phyloP scores from a whole-genome alignment of 2,329 filamentous ascomycete species.

The Cytospora schulzeri region DNA sequence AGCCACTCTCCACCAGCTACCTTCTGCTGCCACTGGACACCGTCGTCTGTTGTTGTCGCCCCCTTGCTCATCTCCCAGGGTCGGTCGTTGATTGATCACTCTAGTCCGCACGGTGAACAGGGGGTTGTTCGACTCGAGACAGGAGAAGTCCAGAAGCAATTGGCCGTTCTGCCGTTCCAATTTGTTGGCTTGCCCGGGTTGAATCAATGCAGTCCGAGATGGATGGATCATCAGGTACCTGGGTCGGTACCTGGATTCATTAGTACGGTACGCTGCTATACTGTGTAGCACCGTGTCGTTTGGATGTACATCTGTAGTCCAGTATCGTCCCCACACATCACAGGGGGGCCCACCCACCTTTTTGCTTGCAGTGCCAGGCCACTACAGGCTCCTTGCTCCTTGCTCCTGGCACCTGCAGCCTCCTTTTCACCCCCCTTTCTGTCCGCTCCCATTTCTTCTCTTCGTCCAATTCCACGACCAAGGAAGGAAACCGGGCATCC shows the following conservation, averaged over 20 bases:
- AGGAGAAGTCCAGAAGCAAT: not conserved
- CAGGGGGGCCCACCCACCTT: not conserved
- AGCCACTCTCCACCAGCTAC: conserved; percentile 14
- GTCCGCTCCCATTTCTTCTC: conserved; percentile 20
- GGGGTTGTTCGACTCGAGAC: not conserved
- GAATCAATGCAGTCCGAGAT: not conserved
- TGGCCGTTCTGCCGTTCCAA: not conserved
- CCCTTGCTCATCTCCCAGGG: conserved; percentile 13
- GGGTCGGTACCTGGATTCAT: not conserved
- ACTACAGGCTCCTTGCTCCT: not conserved
- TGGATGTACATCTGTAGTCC: not conserved
- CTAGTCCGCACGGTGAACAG: not conserved
- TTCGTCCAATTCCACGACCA: conserved; percentile 12
- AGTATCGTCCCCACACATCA: not conserved
- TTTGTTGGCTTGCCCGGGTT: not conserved
- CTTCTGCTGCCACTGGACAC: not conserved
- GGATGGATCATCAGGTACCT: not conserved
- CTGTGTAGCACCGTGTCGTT: not conserved
- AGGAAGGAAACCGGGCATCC: conserved; percentile 23
- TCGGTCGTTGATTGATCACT: not conserved
- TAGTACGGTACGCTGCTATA: not conserved
- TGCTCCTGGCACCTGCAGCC: conserved; percentile 29
- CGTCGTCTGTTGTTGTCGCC: not conserved
- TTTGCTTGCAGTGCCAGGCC: not conserved
- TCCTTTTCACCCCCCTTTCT: conserved; percentile 28